phyloP scores from a whole-genome alignment of 2,329 filamentous ascomycete genomes.

The Metarhizium rileyi region DNA sequence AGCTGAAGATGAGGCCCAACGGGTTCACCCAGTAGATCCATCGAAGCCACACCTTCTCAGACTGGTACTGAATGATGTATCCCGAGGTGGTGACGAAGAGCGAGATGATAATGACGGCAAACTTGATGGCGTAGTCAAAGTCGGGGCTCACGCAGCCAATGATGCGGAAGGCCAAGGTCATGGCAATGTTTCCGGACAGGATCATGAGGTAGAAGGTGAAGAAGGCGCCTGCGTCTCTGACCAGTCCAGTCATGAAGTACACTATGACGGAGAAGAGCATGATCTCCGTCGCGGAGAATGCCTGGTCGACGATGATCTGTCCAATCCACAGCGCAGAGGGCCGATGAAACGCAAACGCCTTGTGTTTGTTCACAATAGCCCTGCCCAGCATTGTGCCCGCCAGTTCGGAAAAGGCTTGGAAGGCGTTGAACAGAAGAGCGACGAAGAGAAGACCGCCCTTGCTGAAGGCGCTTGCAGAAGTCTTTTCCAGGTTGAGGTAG shows the following conservation, averaged over 20 bases:
- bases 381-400: slow-evolving; percentile 66
- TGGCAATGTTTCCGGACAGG: slow-evolving; percentile 56
- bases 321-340: slow-evolving; percentile 77
- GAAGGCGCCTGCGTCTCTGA: slow-evolving; percentile 63
- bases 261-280: slow-evolving; percentile 64
- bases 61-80: slow-evolving; percentile 73
- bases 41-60: slow-evolving; percentile 63
- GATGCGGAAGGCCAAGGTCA: slow-evolving; percentile 71
- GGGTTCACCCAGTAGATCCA: slow-evolving; percentile 77
- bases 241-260: slow-evolving; percentile 68
- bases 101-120: slow-evolving; percentile 69
- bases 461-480: slow-evolving; percentile 63
- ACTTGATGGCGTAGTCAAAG: slow-evolving; percentile 79
- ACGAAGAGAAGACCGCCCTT: slow-evolving; percentile 77
- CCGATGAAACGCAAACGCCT: slow-evolving; percentile 72
- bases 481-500: slow-evolving; percentile 59
- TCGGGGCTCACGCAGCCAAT: slow-evolving; percentile 67
- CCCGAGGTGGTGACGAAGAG: slow-evolving; percentile 74
- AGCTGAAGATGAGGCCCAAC: slow-evolving; percentile 63
- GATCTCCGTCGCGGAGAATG: slow-evolving; percentile 62
- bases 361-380: slow-evolving; percentile 74
- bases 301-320: slow-evolving; percentile 69
- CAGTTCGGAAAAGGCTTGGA: slow-evolving; percentile 73
- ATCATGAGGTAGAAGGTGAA: slow-evolving; percentile 69
- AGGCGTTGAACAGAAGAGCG: slow-evolving; percentile 74